Base-by-base conservation (phyloP, 1,139 yeast genomes). In the Debaryomyces nepalensis region DNA sequence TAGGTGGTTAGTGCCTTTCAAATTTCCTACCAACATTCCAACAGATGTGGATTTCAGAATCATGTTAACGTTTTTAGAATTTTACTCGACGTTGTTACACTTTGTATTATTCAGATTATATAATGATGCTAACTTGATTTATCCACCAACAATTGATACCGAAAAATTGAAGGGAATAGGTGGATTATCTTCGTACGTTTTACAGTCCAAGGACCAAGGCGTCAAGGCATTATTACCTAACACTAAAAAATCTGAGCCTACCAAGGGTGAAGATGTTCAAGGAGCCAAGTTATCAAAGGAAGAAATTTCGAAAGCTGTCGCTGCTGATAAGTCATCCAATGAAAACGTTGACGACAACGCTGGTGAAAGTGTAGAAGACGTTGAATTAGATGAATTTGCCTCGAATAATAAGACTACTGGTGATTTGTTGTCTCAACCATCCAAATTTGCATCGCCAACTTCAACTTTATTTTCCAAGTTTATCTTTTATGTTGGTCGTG, bases 1-100 rank as follows among this genome's bases (percentile, higher is more conserved):
- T 39, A 81, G 95, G 70, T 93, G 99, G 99, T 79, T 93, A 50
- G 96, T 89, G 38, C 99, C 99, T 20, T 93, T 85, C 77, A 91
- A 90, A 65, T 93, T 91, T 72, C 97, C 99, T 16, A 96, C 93
- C 63, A 87, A 87, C 63, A 86, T 93, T 55, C 99, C 99, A 33
- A 69, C 84, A 36, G 99, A 93, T 64, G 85, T 93, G 49, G 99
- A 93, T 69, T 91, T 95, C 75, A 81, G 95, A 67, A 89, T 93
- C 70, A 93, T 93, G 99, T 76, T 90, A 60, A 91, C 99, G 1
- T 93, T 93, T 68, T 79, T 93, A 61, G 99, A 93, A 68, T 91
- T 95, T 65, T 93, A 93, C 70, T 86, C 96, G 22, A 93, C 98
- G 20, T 72, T 93, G 55, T 69, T 91, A 58, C 96, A 91, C 63